These are phyloP conservation scores for Amphichorda felina DNA, from an alignment of 2,329 filamentous ascomycete genomes.

Conservation along the genomic window DNA sequence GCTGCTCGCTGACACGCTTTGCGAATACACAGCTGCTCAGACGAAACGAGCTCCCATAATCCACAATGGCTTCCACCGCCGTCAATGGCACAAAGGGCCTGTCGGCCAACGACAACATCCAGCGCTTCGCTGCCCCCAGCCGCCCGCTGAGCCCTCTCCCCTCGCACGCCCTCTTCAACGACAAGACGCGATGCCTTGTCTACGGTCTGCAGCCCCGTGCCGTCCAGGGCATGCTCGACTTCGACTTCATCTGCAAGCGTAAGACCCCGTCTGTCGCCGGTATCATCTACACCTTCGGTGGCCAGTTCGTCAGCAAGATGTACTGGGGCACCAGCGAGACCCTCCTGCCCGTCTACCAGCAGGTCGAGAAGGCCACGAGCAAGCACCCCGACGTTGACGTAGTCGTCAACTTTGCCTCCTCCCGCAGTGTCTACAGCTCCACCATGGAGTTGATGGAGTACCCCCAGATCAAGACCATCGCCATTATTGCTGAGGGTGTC, in stretches of 20 bases:
- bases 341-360: slow-evolving; percentile 94
- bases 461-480: slow-evolving; percentile 96
- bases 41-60: background rate
- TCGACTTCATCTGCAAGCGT: slow-evolving; percentile 99
- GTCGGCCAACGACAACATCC: slow-evolving; percentile 97
- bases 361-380: slow-evolving; percentile 78
- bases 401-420: slow-evolving; percentile 98
- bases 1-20: background rate
- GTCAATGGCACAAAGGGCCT: slow-evolving; percentile 36
- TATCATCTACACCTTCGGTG: slow-evolving; percentile 99
- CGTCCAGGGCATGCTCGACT: slow-evolving; percentile 91
- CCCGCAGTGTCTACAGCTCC: slow-evolving; percentile 94
- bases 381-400: slow-evolving; percentile 98
- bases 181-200: slow-evolving; percentile 99
- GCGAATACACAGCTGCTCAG: background rate
- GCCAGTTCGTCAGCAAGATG: slow-evolving; percentile 99
- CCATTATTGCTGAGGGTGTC: slow-evolving; percentile 98
- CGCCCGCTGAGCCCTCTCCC: slow-evolving; percentile 82
- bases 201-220: slow-evolving; percentile 96
- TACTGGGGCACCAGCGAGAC: slow-evolving; percentile 99
- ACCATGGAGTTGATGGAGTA: slow-evolving; percentile 97
- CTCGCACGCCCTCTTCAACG: slow-evolving; percentile 88
- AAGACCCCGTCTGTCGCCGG: slow-evolving; percentile 90
- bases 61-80: slow-evolving; percentile 33
- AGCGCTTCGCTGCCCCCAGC: slow-evolving; percentile 87